Base-by-base conservation (phyloP, 2,329 filamentous ascomycete species). In the Trichoderma koningii region DNA sequence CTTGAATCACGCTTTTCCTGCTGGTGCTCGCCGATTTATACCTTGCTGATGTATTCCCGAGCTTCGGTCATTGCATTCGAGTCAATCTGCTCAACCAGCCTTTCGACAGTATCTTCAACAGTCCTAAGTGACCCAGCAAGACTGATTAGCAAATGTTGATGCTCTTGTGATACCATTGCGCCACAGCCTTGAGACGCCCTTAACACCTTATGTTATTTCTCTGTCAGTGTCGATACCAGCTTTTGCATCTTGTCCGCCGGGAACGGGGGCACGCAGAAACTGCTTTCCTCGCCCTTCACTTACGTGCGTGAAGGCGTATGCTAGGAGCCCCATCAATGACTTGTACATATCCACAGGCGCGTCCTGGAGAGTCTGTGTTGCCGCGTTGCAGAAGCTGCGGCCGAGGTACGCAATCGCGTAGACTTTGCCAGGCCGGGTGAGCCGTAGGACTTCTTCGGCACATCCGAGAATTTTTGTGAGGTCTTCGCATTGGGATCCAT, bases 211-310 rank as follows among this genome's bases (percentile, higher is more conserved):
- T 12, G 26, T 38, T 59, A 26, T 17, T 48, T n/a, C 4, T 47
- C 42, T 3, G 42, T 4, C 26, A 59, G 42, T 17, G 28, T 7
- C 7, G 28, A 48, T 7, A 48, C 2, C 1, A 59, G 19, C 14
- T 59, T 59, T 34, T 59, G n/a, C 28, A 10, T 42, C 55, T 38
- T 59, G 42, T 59, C 42, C 55, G 38, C 42, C 26, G n/a, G 42
- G 38, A 28, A 59, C 28, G 14, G 48, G 55, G 42, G 55, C 55
- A 34, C 26, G 55, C 26, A 59, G 28, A 17, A 59, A 59, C 5
- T 59, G 55, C 42, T n/a, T 47, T n/a, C 55, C 55, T 26, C 23
- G 42, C 1, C 55, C 55, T 34, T 59, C 55, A 7, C 12, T 38
- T 5, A 59, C 0, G 9, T 42, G 55, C 14, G 15, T 23, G 10